Evolutionary conservation across 495 filamentous ascomycete species (phyloP).

Genomic region (Neurospora africana): DNA sequence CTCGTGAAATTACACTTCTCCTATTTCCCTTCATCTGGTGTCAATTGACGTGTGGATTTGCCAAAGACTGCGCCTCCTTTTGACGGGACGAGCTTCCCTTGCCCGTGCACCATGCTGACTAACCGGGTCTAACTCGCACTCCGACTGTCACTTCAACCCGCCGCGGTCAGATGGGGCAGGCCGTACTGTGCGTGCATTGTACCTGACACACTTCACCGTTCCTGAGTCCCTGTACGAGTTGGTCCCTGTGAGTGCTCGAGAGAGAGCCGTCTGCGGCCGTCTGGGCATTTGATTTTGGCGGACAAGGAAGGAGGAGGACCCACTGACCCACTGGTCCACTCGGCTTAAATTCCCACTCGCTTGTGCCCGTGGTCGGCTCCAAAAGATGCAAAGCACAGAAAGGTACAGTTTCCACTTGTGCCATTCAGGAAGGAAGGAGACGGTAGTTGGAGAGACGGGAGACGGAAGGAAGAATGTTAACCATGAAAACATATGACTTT

Average conservation of each 20-base stretch:
- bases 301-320: neutral
- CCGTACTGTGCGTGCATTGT: neutral
- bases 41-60: neutral
- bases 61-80: neutral
- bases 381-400: neutral
- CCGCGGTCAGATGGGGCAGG: neutral
- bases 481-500: neutral
- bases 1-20: neutral
- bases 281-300: neutral
- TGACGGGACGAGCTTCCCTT: neutral
- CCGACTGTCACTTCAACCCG: neutral
- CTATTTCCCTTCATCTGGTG: neutral
- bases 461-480: neutral
- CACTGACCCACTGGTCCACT: slow-evolving; percentile 5
- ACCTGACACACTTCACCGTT: neutral
- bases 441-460: neutral
- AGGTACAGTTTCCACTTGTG: neutral
- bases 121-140: neutral
- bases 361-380: slow-evolving; percentile 22
- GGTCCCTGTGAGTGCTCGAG: neutral
- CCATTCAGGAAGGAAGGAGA: neutral
- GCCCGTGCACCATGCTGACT: neutral
- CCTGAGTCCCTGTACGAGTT: neutral
- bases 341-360: slow-evolving; percentile 17
- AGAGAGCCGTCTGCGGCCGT: neutral